These are phyloP conservation scores for Pochonia chlamydosporia DNA, from an alignment of 2,329 filamentous ascomycete species.

Conservation along the genomic window DNA sequence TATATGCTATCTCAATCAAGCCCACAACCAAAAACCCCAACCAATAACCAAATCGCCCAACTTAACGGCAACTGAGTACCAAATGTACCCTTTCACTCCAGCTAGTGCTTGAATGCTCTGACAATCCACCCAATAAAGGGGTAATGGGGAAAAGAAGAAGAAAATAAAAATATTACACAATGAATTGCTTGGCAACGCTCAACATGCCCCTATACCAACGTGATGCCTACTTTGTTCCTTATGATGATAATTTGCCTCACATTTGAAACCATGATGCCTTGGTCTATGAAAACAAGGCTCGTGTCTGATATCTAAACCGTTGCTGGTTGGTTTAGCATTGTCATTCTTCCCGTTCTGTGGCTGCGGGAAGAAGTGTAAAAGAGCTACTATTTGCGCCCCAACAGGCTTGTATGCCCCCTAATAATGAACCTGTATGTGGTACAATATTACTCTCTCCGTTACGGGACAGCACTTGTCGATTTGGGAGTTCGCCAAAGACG, in stretches of 20 bases:
- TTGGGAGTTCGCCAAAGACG: neutral
- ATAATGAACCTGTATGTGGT: neutral
- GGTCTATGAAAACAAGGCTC: neutral
- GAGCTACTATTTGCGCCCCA: neutral
- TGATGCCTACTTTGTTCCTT: constrained; percentile 8
- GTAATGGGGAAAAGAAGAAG: neutral
- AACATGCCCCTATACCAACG: constrained; percentile 16
- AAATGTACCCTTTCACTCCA: neutral
- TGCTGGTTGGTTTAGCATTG: neutral
- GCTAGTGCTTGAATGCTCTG: constrained; percentile 5
- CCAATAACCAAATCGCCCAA: too few relatives aligned
- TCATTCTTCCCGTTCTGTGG: neutral
- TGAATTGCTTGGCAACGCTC: constrained; percentile 8
- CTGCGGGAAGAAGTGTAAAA: neutral
- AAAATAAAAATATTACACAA: neutral
- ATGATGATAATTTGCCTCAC: neutral
- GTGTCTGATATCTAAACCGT: neutral
- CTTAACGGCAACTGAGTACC: too few relatives aligned
- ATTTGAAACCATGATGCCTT: neutral
- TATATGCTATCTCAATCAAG: constrained; percentile 5
- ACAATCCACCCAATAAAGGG: neutral
- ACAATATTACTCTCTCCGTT: neutral
- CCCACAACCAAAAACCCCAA: neutral
- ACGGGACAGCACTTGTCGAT: neutral
- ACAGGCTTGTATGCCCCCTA: neutral